A percentile compares a stretch with the other conserved stretches of the same genome.
These are phyloP conservation scores for Colletotrichum salicis DNA, from an alignment of 2,329 filamentous ascomycete genomes.

Conservation along the genomic window DNA sequence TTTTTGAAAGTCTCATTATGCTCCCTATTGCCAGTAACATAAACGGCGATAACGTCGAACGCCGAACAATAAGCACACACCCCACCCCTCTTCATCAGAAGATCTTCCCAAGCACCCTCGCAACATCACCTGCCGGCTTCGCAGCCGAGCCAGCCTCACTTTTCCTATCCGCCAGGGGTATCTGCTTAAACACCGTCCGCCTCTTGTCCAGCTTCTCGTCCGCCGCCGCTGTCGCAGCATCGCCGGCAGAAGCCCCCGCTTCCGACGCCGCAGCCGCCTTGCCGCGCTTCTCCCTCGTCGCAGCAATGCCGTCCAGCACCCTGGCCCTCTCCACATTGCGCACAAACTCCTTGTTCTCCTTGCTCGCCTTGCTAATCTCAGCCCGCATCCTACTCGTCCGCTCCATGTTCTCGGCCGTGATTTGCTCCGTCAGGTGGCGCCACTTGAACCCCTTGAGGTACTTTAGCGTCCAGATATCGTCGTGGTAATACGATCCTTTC, in stretches of 20 bases:
- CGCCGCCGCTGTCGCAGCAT: constrained; percentile 21
- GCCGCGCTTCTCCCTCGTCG: constrained; percentile 60
- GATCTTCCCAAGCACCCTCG: constrained; percentile 72
- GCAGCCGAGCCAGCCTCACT: constrained; percentile 55
- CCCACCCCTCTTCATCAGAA: constrained; percentile 54
- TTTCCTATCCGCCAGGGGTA: constrained; percentile 65
- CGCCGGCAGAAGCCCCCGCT: constrained; percentile 37
- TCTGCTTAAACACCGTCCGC: constrained; percentile 74
- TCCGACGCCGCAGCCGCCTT: constrained; percentile 47
- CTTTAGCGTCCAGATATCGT: constrained; percentile 86
- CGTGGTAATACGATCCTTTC: constrained; percentile 84
- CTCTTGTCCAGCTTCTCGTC: constrained; percentile 43
- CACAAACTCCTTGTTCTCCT: constrained; percentile 85
- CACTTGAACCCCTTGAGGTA: constrained; percentile 89
- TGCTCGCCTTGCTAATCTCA: constrained; percentile 79
- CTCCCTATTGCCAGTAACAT: not conserved
- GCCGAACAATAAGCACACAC: not conserved
- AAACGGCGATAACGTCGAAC: not conserved
- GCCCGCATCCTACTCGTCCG: constrained; percentile 78
- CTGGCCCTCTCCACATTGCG: constrained; percentile 83
- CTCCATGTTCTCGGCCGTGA: constrained; percentile 84
- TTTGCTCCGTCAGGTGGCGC: constrained; percentile 79
- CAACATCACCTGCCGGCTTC: constrained; percentile 66
- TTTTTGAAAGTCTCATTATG: not conserved
- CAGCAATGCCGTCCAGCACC: constrained; percentile 79